Base-by-base conservation (phyloP, 2,329 filamentous ascomycete genomes). In the Sarocladium brachiariae region DNA sequence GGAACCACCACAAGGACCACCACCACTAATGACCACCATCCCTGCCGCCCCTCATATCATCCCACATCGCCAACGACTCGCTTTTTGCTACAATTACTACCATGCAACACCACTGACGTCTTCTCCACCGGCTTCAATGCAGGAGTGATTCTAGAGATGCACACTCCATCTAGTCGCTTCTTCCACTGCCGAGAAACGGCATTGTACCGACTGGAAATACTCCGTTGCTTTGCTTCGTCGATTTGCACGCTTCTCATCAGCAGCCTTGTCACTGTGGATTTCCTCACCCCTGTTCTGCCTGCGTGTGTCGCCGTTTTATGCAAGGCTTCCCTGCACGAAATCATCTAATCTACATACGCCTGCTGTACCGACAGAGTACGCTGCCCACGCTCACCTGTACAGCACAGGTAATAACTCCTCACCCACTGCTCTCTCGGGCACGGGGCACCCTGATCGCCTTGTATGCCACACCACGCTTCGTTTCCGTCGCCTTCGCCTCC, bases 281-380 rank as follows among this genome's bases (percentile, higher is more conserved):
- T 16, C 24, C 4, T 25, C 4, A 7, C 43, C 43, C 27, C 43
- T 47, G 43, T 16, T 10, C 24, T 31, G 30, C 4, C 24, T 31
- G 30, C 21, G 14, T 19, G 30, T 31, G 31, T 49, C 31, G 46
- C 46, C 46, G 27, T 34, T 47, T 35, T 49, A 49, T 49, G 46
- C 46, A 49, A 49, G 46, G 46, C 46, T 49, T 49, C 46, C 33
- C 46, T 49, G 46, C 46, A 49, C 30, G 46, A 49, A 49, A 49
- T 37, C n/a, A 49, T 37, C 46, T 35, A 49, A 35, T 35, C 30
- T 35, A 25, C 46, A n/a, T n/a, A n/a, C n/a, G n/a, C n/a, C n/a
- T n/a, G n/a, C n/a, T n/a, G n/a, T n/a, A n/a, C n/a, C n/a, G n/a
- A n/a, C n/a, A n/a, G n/a, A n/a, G n/a, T n/a, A n/a, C n/a, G n/a